Evolutionary conservation across 495 filamentous ascomycete genomes (phyloP).

Genomic region (Trichoderma orchidacearum): DNA sequence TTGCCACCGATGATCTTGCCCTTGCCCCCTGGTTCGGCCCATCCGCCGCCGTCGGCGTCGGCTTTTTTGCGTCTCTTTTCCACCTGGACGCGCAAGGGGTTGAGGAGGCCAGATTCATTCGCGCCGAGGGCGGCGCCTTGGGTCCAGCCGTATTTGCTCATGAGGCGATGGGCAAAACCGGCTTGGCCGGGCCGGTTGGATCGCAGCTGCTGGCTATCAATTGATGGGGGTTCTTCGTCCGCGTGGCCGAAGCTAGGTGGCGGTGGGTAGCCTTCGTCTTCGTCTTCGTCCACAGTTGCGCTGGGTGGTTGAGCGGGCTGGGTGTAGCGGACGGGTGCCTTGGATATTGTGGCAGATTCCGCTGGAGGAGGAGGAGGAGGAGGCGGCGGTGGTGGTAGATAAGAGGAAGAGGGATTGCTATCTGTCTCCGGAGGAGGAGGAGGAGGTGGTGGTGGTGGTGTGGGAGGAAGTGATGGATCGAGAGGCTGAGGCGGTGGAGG

Average conservation of each 20-base stretch:
- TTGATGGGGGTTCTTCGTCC: conserved; percentile 4
- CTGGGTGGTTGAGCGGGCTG: conserved; percentile 42
- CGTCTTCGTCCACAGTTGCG: conserved; percentile 28
- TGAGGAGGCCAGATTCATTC: conserved; percentile 62
- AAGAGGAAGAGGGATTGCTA: too few species aligned
- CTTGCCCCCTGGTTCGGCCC: conserved; percentile 49
- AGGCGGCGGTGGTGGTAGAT: conserved; percentile 26
- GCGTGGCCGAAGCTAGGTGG: conserved; percentile 8
- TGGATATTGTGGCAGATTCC: conserved; percentile 49
- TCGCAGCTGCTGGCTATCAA: conserved; percentile 19
- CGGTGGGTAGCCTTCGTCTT: conserved; percentile 30
- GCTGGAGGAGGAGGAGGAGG: conserved; percentile 26
- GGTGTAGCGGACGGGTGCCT: conserved; percentile 72
- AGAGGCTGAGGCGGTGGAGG: conserved; percentile 17
- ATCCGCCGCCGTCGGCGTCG: conserved; percentile 70
- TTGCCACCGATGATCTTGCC: conserved; percentile 73
- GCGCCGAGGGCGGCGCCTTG: conserved; percentile 80
- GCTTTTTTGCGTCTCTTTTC: conserved; percentile 69
- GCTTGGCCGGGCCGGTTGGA: conserved; percentile 65
- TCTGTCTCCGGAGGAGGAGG: conserved; percentile 26
- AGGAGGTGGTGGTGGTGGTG: conserved; percentile 33
- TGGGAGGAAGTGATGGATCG: conserved; percentile 17
- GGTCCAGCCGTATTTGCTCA: conserved; percentile 88
- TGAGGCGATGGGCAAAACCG: conserved; percentile 66
- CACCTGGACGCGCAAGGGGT: conserved; percentile 66